Conservation (phyloP, 371 early-diverging fungal species). For the Apophysomyces trapeziformis region DNA sequence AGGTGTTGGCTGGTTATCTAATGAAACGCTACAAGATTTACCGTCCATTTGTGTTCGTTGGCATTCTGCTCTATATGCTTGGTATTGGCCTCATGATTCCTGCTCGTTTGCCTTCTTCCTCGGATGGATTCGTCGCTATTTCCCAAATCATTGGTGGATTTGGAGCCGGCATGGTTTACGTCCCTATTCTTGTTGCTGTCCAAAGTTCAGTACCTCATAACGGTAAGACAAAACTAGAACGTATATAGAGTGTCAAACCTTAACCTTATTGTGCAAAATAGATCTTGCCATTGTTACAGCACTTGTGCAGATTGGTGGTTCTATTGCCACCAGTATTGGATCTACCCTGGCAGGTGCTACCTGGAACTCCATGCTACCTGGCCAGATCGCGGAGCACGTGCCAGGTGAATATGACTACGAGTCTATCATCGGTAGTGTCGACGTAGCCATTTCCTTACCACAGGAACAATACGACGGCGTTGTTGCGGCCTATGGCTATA, state of each 20-base stretch:
- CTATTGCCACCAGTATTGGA: conserved; percentile 48
- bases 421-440: conserved; percentile 19
- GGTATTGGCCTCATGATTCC: conserved; percentile 57
- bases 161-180: conserved; percentile 47
- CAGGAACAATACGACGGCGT: conserved; percentile 23
- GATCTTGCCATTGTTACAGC: conserved; percentile 51
- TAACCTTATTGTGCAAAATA: background rate
- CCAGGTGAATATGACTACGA: conserved; percentile 38
- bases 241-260: too few relatives aligned
- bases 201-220: conserved; percentile 32
- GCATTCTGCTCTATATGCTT: conserved; percentile 39
- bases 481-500: conserved; percentile 26
- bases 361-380: conserved; percentile 50
- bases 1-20: conserved; percentile 32
- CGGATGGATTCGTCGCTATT: conserved; percentile 44
- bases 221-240: conserved; percentile 4
- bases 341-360: conserved; percentile 48
- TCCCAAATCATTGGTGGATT: conserved; percentile 51
- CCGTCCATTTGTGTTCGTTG: conserved; percentile 46
- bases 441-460: conserved; percentile 20
- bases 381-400: conserved; percentile 32
- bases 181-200: conserved; percentile 28
- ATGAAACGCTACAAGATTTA: conserved; percentile 42
- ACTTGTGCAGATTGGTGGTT: conserved; percentile 40
- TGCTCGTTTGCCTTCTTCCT: conserved; percentile 42